Conservation (phyloP, 495 filamentous ascomycete genomes). For the Talaromyces liani region DNA sequence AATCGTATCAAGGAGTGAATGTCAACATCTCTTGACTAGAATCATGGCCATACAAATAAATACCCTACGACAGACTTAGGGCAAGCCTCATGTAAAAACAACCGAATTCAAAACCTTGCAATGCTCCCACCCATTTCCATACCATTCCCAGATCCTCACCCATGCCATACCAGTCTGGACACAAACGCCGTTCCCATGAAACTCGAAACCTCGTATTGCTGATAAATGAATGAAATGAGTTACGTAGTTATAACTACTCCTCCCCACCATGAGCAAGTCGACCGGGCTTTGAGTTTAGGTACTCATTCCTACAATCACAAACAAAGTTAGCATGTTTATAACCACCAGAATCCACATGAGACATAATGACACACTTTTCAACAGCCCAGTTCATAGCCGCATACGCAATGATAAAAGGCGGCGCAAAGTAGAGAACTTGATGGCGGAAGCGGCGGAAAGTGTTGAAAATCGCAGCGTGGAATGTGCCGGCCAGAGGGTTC, state of each 20-base stretch:
- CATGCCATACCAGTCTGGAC: not conserved
- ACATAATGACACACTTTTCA: slow-evolving; percentile 53
- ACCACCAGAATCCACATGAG: not conserved
- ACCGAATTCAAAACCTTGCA: not conserved
- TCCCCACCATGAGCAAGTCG: slow-evolving; percentile 43
- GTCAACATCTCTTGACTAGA: not conserved
- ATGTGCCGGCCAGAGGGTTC: slow-evolving; percentile 54
- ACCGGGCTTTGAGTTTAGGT: slow-evolving; percentile 84
- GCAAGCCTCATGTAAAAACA: not conserved
- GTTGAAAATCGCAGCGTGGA: slow-evolving; percentile 59
- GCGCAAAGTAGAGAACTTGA: slow-evolving; percentile 77
- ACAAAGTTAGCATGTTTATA: not conserved
- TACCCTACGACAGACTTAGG: not conserved
- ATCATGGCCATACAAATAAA: not conserved
- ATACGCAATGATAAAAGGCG: slow-evolving; percentile 70
- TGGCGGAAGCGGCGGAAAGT: slow-evolving; percentile 47
- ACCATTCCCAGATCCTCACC: not conserved
- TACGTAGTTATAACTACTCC: slow-evolving; percentile 23
- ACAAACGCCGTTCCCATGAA: not conserved
- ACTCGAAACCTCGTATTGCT: not conserved
- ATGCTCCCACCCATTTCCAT: not conserved
- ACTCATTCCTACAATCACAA: slow-evolving; percentile 62
- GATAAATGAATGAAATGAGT: not conserved
- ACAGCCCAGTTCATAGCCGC: slow-evolving; percentile 77
- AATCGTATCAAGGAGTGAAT: no score